A percentile compares a stretch with the other conserved stretches of the same genome.
These are phyloP conservation scores for Ascoidea rubescens DNA, from an alignment of 805 yeast species.

Conservation along the genomic window DNA sequence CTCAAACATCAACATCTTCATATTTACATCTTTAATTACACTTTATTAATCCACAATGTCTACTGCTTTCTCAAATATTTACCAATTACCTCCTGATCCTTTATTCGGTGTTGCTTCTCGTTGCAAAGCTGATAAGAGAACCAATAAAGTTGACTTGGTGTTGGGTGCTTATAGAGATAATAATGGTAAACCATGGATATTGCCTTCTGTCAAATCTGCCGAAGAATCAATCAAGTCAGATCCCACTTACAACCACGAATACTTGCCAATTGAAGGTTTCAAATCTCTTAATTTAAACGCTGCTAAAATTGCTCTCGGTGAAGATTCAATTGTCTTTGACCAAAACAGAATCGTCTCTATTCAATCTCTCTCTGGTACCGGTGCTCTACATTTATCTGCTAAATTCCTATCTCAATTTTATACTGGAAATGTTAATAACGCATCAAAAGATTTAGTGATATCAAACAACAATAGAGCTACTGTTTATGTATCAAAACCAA, in stretches of 20 bases:
- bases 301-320: slow-evolving; percentile 60
- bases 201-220: slow-evolving; percentile 56
- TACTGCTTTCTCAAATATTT: slow-evolving; percentile 30
- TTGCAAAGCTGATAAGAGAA: slow-evolving; percentile 39
- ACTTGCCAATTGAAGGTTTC: slow-evolving; percentile 65
- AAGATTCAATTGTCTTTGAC: slow-evolving; percentile 31
- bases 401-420: too few species aligned
- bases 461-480: too few species aligned
- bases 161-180: slow-evolving; percentile 70
- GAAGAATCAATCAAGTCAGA: slow-evolving; percentile 48
- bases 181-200: slow-evolving; percentile 55
- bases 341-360: slow-evolving; percentile 37
- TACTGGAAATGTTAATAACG: too few species aligned
- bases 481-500: slow-evolving; percentile 70
- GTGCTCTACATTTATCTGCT: slow-evolving; percentile 59
- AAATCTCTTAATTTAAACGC: slow-evolving; percentile 29
- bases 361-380: slow-evolving; percentile 79
- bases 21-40: too few species aligned
- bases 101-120: slow-evolving; percentile 68
- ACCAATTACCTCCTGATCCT: slow-evolving; percentile 70
- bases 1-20: too few species aligned
- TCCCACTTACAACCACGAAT: slow-evolving; percentile 69
- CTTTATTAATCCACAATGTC: too few species aligned
- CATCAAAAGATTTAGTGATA: slow-evolving; percentile 20
- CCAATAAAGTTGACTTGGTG: slow-evolving; percentile 68